Evolutionary conservation across 1,139 yeast genomes (phyloP), one percentile per base, ranked within the genome.

Genomic region (Pichia sp.): DNA sequence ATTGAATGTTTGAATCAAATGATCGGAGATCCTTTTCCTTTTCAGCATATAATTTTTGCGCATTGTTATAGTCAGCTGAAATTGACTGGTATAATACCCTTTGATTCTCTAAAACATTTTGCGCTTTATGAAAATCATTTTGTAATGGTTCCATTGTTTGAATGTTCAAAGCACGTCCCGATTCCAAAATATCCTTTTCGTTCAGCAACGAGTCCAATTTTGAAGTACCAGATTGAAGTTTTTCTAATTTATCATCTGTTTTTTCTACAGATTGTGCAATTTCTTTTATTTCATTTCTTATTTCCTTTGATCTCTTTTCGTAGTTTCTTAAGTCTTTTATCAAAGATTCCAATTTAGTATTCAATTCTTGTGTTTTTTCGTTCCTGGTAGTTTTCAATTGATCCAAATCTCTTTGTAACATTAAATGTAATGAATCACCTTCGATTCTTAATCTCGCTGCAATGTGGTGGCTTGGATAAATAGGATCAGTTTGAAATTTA

Each of bases 401-500:
- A n/a, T 57, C 40, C 20, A 48, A 23, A 49, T 50, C 50, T 45
- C 54, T 41, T 38, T 53, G 47, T 56, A 52, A 39, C 51, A 63
- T 39, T 44, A 54, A 40, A 1, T 52, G 39, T 7, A 53, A 45
- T 0, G 59, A 50, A 39, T 54, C 63, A 16, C 61, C 67, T 11
- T 52, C 54, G 7, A 55, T 43, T 37, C 57, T 57, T n/a, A 57
- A 47, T 8, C 52, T 53, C 11, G 49, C 47, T 36, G 16, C 55
- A 43, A 37, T 50, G 50, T 20, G 64, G 59, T 46, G 68, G 79
- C 53, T 64, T 60, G 48, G 67, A 79, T 54, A 66, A 7, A 82
- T 25, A 11, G 95, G 90, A 62, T 85, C 87, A 20, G 75, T 68
- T 52, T 78, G 70, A 22, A 79, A 71, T 1, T 75, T 73, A 25